Percentiles rank a stretch among this genome's conserved stretches.
These are phyloP conservation scores for Sisymbrium irio DNA, from an alignment of 345 rosid genomes.

Conservation along the genomic window DNA sequence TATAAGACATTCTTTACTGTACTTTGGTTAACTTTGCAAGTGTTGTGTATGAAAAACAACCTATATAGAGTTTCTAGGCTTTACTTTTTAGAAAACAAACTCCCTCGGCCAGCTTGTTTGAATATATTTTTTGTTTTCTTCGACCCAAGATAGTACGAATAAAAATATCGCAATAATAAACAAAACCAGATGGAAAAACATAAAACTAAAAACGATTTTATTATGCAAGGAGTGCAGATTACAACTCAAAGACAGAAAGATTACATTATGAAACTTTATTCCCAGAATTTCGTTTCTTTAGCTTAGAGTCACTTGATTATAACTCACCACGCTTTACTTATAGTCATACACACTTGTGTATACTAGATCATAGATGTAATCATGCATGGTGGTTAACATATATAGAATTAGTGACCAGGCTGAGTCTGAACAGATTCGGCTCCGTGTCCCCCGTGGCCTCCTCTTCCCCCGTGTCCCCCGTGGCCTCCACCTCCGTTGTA, in stretches of 20 bases:
- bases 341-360: not conserved
- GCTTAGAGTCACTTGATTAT: slow-evolving; percentile 5
- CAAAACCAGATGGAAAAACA: not conserved
- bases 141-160: no score
- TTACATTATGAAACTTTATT: not conserved
- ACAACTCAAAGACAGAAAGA: not conserved
- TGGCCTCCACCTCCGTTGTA: not conserved
- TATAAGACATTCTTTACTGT: no score
- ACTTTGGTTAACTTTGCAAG: no score
- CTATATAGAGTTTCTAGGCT: no score
- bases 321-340: slow-evolving; percentile 16
- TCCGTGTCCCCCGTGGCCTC: not conserved
- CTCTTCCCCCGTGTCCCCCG: slow-evolving; percentile 9
- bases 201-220: not conserved
- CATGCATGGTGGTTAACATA: not conserved
- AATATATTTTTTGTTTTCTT: no score
- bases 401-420: not conserved
- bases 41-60: no score
- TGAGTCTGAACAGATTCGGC: slow-evolving; percentile 14
- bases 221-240: not conserved
- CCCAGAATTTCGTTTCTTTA: not conserved
- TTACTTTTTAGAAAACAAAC: no score
- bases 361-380: no score
- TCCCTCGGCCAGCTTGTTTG: no score
- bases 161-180: no score